Evolutionary conservation across 2,329 filamentous ascomycete species (phyloP).

Genomic region (Fusarium sp.): DNA sequence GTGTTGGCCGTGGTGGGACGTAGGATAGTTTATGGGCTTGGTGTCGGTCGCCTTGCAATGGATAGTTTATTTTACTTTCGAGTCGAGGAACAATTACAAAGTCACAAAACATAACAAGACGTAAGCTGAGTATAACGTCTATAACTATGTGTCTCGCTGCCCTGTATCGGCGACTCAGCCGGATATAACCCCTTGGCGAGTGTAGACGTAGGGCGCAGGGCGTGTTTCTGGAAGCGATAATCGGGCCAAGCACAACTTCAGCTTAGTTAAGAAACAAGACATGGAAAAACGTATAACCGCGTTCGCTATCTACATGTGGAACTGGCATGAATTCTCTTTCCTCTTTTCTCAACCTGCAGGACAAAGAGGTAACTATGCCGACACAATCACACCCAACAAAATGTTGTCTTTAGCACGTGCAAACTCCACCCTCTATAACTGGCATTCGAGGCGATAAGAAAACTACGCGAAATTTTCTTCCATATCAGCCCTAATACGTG

Average conservation of each 20-base stretch:
- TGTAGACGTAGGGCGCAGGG: conserved; percentile 14
- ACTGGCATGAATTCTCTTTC: too few relatives aligned
- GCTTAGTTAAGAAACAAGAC: neutral
- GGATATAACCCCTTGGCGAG: too few relatives aligned
- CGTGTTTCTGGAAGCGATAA: neutral
- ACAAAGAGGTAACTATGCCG: neutral
- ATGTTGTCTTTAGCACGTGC: neutral
- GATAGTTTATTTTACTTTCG: neutral
- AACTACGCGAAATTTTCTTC: neutral
- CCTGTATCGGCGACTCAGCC: too few relatives aligned
- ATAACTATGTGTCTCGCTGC: too few relatives aligned
- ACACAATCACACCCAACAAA: neutral
- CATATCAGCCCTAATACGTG: conserved; percentile 13
- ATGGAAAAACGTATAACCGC: neutral
- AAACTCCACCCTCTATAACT: neutral
- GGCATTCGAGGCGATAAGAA: neutral
- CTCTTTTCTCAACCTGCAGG: too few relatives aligned
- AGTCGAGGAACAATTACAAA: neutral
- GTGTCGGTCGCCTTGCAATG: neutral
- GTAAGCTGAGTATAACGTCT: too few relatives aligned
- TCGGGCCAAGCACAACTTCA: neutral
- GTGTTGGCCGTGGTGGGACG: neutral
- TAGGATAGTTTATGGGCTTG: neutral
- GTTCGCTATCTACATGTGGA: neutral
- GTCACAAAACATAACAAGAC: too few relatives aligned